Evolutionary conservation across 306 rosid genomes (phyloP).

Genomic region (Begonia masoniana): DNA sequence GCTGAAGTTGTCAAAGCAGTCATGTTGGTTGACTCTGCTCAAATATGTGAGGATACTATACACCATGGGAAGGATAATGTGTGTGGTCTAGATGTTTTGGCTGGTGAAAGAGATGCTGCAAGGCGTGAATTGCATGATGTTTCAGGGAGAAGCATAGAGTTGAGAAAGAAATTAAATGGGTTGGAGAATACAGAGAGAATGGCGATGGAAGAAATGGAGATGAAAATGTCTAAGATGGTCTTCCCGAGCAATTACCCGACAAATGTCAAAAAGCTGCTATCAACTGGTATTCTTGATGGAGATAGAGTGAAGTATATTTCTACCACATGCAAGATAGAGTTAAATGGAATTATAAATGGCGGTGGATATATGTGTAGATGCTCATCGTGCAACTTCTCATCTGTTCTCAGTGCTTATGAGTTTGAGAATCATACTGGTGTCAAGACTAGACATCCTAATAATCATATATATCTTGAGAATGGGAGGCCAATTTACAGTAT

Average conservation of each 20-base stretch:
- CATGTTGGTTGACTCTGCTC: too few relatives aligned
- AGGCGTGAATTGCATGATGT: too few relatives aligned
- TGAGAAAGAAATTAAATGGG: too few relatives aligned
- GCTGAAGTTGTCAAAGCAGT: too few relatives aligned
- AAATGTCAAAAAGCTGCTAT: constrained; percentile 81
- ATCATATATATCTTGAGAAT: constrained; percentile 85
- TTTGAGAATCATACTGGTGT: constrained; percentile 97
- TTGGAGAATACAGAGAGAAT: too few relatives aligned
- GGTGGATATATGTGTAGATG: constrained; percentile 95
- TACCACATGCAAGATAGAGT: constrained; percentile 54
- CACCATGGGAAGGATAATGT: too few relatives aligned
- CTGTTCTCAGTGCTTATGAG: constrained; percentile 86
- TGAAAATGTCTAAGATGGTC: constrained; percentile 53
- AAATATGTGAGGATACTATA: too few relatives aligned
- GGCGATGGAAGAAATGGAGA: too few relatives aligned
- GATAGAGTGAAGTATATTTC: constrained; percentile 73
- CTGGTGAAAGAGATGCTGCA: too few relatives aligned
- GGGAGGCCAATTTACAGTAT: constrained; percentile 82
- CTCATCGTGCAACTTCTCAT: constrained; percentile 45
- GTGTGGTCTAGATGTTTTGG: too few relatives aligned
- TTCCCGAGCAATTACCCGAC: constrained; percentile 49
- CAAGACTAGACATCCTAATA: constrained; percentile 92
- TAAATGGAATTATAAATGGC: constrained; percentile 59
- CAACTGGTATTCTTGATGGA: constrained; percentile 90
- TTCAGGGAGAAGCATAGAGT: too few relatives aligned